phyloP scores from a whole-genome alignment of 208 protist species.

The Endotrypanum monterogeii region DNA sequence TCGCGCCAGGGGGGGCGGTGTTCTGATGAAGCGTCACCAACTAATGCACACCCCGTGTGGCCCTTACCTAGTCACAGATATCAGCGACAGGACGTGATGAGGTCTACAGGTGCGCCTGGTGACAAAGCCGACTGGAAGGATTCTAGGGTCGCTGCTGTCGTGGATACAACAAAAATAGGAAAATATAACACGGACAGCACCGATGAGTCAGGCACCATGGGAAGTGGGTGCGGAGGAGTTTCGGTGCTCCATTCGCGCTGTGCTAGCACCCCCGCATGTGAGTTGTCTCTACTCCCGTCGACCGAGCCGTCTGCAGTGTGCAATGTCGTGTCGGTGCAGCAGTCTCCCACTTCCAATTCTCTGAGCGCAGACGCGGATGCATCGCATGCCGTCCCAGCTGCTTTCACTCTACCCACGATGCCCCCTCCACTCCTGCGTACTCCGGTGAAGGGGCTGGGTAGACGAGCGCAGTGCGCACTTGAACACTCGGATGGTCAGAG shows the following conservation, averaged over 20 bases:
- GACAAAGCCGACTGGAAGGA: background rate
- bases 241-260: conserved; percentile 30
- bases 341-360: conserved; percentile 4
- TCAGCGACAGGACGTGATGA: background rate
- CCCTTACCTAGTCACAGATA: background rate
- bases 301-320: background rate
- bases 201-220: conserved; percentile 17
- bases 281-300: conserved; percentile 3
- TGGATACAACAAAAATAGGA: background rate
- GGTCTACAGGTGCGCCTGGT: background rate
- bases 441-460: background rate
- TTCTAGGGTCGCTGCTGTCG: background rate
- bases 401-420: background rate
- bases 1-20: background rate
- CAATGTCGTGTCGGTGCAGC: background rate
- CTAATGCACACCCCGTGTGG: background rate
- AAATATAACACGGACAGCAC: background rate
- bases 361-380: background rate
- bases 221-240: conserved; percentile 42
- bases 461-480: background rate
- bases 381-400: background rate
- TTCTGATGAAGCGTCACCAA: background rate
- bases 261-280: conserved; percentile 9
- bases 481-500: background rate
- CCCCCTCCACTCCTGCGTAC: background rate